Base-by-base conservation (phyloP, 2,329 filamentous ascomycete species). In the Fonsecaea pugnacius region DNA sequence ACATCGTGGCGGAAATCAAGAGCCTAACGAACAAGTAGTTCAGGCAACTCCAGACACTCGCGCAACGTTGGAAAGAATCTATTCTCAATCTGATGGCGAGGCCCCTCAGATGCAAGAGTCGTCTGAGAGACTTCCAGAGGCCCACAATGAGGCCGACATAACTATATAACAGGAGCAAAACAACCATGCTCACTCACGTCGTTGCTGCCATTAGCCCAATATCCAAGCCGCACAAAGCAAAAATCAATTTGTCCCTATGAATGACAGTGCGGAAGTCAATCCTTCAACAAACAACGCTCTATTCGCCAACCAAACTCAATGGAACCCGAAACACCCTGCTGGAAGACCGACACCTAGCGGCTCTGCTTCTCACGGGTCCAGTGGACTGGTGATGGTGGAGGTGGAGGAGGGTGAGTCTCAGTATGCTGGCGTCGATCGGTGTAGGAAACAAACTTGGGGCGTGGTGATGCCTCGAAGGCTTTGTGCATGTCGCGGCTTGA, bases 401-500 rank as follows among this genome's bases (percentile, higher is more conserved):
- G 67, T 46, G 69, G 67, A 40, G 67, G 69, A 52, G 66, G 66
- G 24, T 67, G 67, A 27, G 67, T 59, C 38, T 69, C 64, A 18
- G 66, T 58, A 54, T 65, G 50, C 35, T 65, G 60, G 62, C 67
- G 56, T 52, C 65, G 58, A 60, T 67, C 70, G 24, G 73, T 68
- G 53, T 72, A 65, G 10, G 72, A 72, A 43, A 71, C 67, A 33
- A 74, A 74, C 60, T 75, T 78, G 30, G 73, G 73, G 21, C 72
- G 69, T 10, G 74, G 73, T 40, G 75, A 74, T 7, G 75, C 73
- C 65, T 77, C 73, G 64, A 79, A 74, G 27, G 77, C 76, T 59
- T 73, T 75, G 64, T 74, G 73, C 69, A 79, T 75, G 54, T 79
- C 74, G 62, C 78, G 73, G 14, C 73, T 75, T 58, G 75, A 75